Conservation (phyloP, 345 rosid species). For the Aurinia saxatilis region DNA sequence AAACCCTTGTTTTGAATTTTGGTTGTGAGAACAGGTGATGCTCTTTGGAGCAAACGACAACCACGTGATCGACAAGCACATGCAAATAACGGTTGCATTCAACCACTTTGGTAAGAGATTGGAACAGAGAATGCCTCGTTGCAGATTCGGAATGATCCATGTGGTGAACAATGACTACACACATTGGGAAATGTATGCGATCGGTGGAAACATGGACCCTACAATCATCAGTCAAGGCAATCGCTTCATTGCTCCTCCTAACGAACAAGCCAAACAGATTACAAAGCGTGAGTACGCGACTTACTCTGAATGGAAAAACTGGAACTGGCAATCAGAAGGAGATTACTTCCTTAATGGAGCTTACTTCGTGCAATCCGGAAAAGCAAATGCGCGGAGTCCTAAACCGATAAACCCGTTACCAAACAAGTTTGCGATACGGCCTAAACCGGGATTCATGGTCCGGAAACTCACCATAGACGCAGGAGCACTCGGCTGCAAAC, state of each 20-base stretch:
- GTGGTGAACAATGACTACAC: conserved; percentile 78
- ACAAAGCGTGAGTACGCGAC: conserved; percentile 48
- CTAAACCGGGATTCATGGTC: conserved; percentile 43
- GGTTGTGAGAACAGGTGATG: conserved; percentile 42
- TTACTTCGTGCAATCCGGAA: conserved; percentile 56
- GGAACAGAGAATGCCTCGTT: conserved; percentile 37
- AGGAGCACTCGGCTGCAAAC: conserved; percentile 44
- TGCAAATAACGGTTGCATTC: conserved; percentile 76
- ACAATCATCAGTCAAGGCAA: conserved; percentile 75
- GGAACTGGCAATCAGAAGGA: conserved; percentile 71
- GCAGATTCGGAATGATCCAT: conserved; percentile 52
- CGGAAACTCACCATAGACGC: conserved; percentile 38
- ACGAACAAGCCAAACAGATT: conserved; percentile 37
- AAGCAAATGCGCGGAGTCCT: conserved; percentile 22
- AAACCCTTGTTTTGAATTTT: neutral
- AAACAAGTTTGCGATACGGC: conserved; percentile 26
- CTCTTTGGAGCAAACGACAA: conserved; percentile 52
- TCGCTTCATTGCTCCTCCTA: conserved; percentile 64
- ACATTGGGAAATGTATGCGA: conserved; percentile 64
- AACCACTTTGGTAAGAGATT: conserved; percentile 60
- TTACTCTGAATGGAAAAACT: conserved; percentile 37
- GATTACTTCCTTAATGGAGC: conserved; percentile 68
- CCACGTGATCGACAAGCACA: conserved; percentile 30
- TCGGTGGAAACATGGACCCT: conserved; percentile 57
- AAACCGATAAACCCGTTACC: neutral